A percentile compares a stretch with the other conserved stretches of the same genome.
These are phyloP conservation scores for Jatropha podagrica DNA, from an alignment of 441 rosid species.

Conservation along the genomic window DNA sequence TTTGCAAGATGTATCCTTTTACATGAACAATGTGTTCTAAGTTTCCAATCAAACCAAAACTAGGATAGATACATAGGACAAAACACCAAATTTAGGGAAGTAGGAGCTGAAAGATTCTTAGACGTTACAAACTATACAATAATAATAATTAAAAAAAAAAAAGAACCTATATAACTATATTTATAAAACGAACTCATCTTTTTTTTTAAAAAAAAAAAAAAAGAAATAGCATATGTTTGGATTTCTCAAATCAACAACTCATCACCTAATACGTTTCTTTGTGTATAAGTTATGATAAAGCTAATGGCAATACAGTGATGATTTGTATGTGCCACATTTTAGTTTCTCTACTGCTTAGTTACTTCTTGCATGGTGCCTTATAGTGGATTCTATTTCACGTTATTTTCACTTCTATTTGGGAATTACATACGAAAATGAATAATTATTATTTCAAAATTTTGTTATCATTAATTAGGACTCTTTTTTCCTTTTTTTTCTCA, in stretches of 20 bases:
- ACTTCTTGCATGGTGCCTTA: too few relatives aligned
- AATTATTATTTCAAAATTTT: too few relatives aligned
- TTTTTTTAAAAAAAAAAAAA: background rate
- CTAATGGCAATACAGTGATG: background rate
- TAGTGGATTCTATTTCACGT: background rate
- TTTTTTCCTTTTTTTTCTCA: background rate
- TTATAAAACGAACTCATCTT: background rate
- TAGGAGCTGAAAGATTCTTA: slow-evolving; percentile 4
- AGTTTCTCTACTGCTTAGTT: background rate
- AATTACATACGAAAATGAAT: background rate
- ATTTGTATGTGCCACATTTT: background rate
- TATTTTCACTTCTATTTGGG: background rate
- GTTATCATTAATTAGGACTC: too few relatives aligned
- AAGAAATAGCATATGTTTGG: background rate
- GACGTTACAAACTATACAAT: slow-evolving; percentile 19
- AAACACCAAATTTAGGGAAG: background rate
- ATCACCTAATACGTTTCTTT: background rate
- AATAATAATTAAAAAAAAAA: background rate
- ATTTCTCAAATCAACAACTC: background rate
- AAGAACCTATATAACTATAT: background rate
- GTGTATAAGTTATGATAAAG: slow-evolving; percentile 5
- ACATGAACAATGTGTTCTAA: background rate
- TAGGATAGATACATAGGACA: background rate
- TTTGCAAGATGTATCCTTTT: too few relatives aligned
- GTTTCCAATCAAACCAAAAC: background rate